Percentiles rank a stretch among this genome's conserved stretches.
Conservation (phyloP, 2,329 filamentous ascomycete genomes). For the Verticillium nubilum region DNA sequence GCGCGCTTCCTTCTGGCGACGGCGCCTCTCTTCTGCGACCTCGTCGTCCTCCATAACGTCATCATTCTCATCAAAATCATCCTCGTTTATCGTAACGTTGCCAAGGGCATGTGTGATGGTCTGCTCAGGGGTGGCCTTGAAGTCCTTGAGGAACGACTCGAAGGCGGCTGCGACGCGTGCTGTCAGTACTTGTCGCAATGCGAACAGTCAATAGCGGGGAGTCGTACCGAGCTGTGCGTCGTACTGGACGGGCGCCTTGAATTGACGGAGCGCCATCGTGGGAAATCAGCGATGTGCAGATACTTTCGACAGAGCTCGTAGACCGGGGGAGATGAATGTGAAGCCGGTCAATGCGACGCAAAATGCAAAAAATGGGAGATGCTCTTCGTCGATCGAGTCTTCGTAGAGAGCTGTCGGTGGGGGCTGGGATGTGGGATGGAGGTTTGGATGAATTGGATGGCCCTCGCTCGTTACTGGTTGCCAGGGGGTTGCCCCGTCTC, state of each 20-base stretch:
- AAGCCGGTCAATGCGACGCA: neutral
- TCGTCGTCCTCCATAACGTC: slow-evolving; percentile 81
- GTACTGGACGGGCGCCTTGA: slow-evolving; percentile 79
- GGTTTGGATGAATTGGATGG: slow-evolving; percentile 1
- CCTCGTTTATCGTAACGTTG: slow-evolving; percentile 79
- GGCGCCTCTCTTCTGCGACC: slow-evolving; percentile 32
- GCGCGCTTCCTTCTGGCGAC: slow-evolving; percentile 41
- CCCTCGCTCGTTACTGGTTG: slow-evolving; percentile 2
- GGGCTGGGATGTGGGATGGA: slow-evolving; percentile 16
- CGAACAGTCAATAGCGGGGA: slow-evolving; percentile 7
- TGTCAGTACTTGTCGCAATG: neutral
- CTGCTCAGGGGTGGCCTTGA: slow-evolving; percentile 72
- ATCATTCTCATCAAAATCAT: slow-evolving; percentile 83
- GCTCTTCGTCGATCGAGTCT: neutral
- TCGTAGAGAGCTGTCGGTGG: slow-evolving; percentile 2
- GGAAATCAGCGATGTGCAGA: neutral
- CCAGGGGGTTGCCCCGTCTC: slow-evolving; percentile 12
- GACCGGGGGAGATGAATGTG: neutral
- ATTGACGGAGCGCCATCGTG: slow-evolving; percentile 80
- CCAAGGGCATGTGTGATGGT: slow-evolving; percentile 77
- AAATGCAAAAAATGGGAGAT: neutral
- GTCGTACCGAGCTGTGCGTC: slow-evolving; percentile 72
- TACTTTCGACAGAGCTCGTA: neutral
- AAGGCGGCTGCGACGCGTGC: slow-evolving; percentile 57
- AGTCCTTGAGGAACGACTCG: slow-evolving; percentile 79